phyloP scores from a whole-genome alignment of 2,329 filamentous ascomycete genomes.

The Fusarium austroafricanum region DNA sequence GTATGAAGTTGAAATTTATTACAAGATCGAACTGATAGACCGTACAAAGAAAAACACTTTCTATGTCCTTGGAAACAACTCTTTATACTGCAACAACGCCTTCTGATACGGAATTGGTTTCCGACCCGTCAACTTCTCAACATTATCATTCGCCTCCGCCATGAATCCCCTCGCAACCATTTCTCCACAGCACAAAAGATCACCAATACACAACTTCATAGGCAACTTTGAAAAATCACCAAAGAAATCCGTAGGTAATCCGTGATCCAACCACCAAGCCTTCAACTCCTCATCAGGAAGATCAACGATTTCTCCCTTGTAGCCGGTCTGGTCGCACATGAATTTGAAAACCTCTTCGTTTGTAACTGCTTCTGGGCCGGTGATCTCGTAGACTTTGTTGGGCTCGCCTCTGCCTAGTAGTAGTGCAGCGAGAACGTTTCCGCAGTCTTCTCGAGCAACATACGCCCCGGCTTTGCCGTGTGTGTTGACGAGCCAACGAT shows the following conservation, averaged over 20 bases:
- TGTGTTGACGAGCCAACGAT: conserved; percentile 39
- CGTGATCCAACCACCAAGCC: conserved; percentile 39
- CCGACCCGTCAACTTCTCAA: conserved; percentile 40
- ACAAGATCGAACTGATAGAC: too few species aligned
- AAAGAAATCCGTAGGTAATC: conserved; percentile 37
- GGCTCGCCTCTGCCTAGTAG: conserved; percentile 37
- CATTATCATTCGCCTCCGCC: conserved; percentile 35
- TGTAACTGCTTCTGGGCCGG: conserved; percentile 35
- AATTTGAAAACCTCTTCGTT: conserved; percentile 40
- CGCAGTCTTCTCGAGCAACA: conserved; percentile 40
- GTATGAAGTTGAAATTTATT: too few species aligned
- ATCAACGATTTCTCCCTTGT: conserved; percentile 37
- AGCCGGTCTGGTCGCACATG: conserved; percentile 38
- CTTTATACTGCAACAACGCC: conserved; percentile 39
- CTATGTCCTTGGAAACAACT: conserved; percentile 29
- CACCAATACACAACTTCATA: conserved; percentile 43
- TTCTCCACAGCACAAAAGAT: conserved; percentile 42
- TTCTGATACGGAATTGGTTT: conserved; percentile 37
- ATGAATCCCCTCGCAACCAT: conserved; percentile 40
- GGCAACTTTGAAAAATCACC: conserved; percentile 42
- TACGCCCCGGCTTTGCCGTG: conserved; percentile 41
- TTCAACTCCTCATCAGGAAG: conserved; percentile 41
- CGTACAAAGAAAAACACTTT: neutral
- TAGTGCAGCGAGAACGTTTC: conserved; percentile 35
- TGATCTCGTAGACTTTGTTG: conserved; percentile 42